Evolutionary conservation across 1,139 yeast genomes (phyloP).

Genomic region (Geotrichum reessii): DNA sequence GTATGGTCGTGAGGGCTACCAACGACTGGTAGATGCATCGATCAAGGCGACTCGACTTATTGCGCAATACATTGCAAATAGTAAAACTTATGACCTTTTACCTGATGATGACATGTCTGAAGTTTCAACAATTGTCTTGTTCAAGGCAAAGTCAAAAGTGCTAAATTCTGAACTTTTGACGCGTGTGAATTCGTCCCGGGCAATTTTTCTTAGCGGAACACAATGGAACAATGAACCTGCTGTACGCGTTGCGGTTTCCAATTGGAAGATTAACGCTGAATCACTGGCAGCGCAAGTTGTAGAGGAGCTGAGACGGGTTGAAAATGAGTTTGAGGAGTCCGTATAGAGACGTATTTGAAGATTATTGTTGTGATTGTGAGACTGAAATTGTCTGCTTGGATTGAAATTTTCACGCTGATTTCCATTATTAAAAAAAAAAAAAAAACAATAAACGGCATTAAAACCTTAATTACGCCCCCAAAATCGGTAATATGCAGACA

Average conservation of each 20-base stretch:
- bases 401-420: no score
- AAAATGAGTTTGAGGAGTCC: background rate
- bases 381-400: background rate
- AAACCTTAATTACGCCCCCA: no score
- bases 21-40: conserved; percentile 22
- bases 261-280: conserved; percentile 26
- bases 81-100: conserved; percentile 22
- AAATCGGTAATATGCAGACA: no score
- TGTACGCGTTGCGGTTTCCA: conserved; percentile 28
- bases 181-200: conserved; percentile 21
- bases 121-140: conserved; percentile 26
- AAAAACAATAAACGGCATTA: background rate
- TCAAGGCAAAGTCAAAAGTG: conserved; percentile 20
- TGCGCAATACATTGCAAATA: conserved; percentile 21
- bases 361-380: background rate
- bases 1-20: conserved; percentile 27
- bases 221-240: conserved; percentile 25
- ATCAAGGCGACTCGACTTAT: conserved; percentile 23
- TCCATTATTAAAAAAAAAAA: no score
- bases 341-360: background rate
- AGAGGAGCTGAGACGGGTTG: conserved; percentile 17
- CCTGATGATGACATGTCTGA: conserved; percentile 18
- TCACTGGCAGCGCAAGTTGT: conserved; percentile 15
- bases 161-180: conserved; percentile 18
- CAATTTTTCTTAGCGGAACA: conserved; percentile 26